A percentile compares a stretch with the other conserved stretches of the same genome.
Evolutionary conservation across 2,329 filamentous ascomycete species (phyloP).

Genomic region (Zalaria obscura): DNA sequence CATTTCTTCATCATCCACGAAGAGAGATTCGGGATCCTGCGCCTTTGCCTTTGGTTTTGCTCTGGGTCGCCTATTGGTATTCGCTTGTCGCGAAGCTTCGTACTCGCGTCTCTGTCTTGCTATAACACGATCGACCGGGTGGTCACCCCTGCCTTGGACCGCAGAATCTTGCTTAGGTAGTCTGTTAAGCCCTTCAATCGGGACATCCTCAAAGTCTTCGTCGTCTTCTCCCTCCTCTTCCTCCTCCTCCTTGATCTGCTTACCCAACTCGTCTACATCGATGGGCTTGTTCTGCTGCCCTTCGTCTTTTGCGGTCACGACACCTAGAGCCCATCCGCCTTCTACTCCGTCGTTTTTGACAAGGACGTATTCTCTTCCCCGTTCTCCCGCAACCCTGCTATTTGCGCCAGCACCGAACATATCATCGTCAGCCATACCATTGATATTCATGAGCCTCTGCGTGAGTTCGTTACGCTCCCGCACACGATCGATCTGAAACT

Average conservation of each 20-base stretch:
- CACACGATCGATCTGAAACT: conserved; percentile 90
- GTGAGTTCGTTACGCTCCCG: conserved; percentile 87
- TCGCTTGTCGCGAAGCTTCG: conserved; percentile 24
- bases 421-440: conserved; percentile 71
- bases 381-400: conserved; percentile 66
- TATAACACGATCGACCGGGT: conserved; percentile 13
- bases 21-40: conserved; percentile 39
- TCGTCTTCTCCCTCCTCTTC: conserved; percentile 53
- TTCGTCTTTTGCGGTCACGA: conserved; percentile 75
- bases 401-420: conserved; percentile 48
- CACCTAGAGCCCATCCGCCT: conserved; percentile 89
- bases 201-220: conserved; percentile 82
- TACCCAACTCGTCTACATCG: conserved; percentile 60
- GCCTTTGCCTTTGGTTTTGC: conserved; percentile 10
- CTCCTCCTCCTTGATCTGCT: conserved; percentile 34
- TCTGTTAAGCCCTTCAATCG: conserved; percentile 77
- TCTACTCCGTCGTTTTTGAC: conserved; percentile 93
- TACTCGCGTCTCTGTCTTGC: conserved; percentile 32
- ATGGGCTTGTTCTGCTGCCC: conserved; percentile 75
- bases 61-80: conserved; percentile 8
- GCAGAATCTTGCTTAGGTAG: conserved; percentile 45
- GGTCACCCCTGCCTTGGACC: conserved; percentile 7
- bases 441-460: conserved; percentile 84
- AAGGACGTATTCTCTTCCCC: conserved; percentile 83
- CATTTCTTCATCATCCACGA: conserved; percentile 27